These are phyloP conservation scores for Penicillium paxilli DNA, from an alignment of 495 filamentous ascomycete genomes.

Conservation along the genomic window DNA sequence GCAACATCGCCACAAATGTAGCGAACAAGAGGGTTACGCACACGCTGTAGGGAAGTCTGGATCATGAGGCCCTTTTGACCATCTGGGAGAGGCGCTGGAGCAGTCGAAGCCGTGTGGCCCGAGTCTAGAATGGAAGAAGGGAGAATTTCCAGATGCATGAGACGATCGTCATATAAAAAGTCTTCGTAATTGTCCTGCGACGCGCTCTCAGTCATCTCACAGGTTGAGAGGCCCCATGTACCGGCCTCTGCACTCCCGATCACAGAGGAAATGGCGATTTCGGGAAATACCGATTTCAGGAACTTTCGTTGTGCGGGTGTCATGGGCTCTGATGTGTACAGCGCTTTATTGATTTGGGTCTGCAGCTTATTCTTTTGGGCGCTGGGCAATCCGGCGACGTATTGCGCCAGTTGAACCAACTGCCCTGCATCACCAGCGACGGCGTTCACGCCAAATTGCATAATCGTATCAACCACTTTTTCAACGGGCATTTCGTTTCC, in stretches of 20 bases:
- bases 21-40: conserved; percentile 39
- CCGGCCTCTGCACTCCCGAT: background rate
- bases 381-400: conserved; percentile 20
- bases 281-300: background rate
- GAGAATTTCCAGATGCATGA: conserved; percentile 31
- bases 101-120: background rate
- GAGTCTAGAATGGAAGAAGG: conserved; percentile 6
- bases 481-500: conserved; percentile 19
- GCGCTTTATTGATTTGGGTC: conserved; percentile 21
- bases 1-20: conserved; percentile 39
- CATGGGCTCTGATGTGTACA: conserved; percentile 30
- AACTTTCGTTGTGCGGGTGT: conserved; percentile 12
- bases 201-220: conserved; percentile 16
- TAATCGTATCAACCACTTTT: conserved; percentile 15
- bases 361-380: background rate
- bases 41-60: conserved; percentile 35
- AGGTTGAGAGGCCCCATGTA: conserved; percentile 16
- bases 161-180: conserved; percentile 32
- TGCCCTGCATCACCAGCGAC: conserved; percentile 28
- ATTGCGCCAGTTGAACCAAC: conserved; percentile 19
- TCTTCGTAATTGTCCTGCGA: conserved; percentile 7
- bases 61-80: conserved; percentile 30
- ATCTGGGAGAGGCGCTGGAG: conserved; percentile 3
- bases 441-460: conserved; percentile 24
- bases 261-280: background rate